Evolutionary conservation across 805 yeast species (phyloP), one percentile per base, ranked within the genome.

Genomic region (Metschnikowia amazonensis): DNA sequence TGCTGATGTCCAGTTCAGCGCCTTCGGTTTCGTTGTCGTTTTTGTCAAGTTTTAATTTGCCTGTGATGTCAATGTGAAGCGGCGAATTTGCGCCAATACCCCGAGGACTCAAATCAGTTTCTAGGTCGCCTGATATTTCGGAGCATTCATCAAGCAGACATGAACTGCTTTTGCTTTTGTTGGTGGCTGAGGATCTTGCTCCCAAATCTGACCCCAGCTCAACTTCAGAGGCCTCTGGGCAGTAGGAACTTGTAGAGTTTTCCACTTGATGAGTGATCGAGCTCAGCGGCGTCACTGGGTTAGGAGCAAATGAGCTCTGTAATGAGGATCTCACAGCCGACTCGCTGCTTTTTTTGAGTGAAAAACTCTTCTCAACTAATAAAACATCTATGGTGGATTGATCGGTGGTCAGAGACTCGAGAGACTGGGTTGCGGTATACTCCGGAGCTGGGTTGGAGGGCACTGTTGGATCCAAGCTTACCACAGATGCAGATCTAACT

Each of bases 401-500:
- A 3, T 20, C 16, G 7, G n/a, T 38, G 4, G 17, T 20, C 28
- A 7, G 16, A 17, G 11, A 9, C 24, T 20, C 24, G 11, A 30
- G 13, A 13, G 44, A 29, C 14, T 24, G 21, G 11, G 56, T 28
- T 7, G 41, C 37, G 31, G 25, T 55, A 38, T 67, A 67, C 1
- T 69, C 63, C 0, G 72, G 72, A 1, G 67, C 66, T 2, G 70
- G 65, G 5, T 59, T 64, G 7, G 49, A 47, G 1, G 66, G 67
- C 3, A 57, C 36, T 11, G 65, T 57, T 1, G 65, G 69, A 13
- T 66, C 61, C 17, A 60, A 48, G 38, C 75, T 51, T 34, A 74
- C 69, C 21, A 74, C 55, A 2, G 75, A 66, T 8, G 66, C 51
- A 2, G 77, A 63, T 30, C 77, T 55, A 13, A 64, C 55, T 7